Base-by-base conservation (phyloP, 2,329 filamentous ascomycete species). In the Periglandula ipomoeae region DNA sequence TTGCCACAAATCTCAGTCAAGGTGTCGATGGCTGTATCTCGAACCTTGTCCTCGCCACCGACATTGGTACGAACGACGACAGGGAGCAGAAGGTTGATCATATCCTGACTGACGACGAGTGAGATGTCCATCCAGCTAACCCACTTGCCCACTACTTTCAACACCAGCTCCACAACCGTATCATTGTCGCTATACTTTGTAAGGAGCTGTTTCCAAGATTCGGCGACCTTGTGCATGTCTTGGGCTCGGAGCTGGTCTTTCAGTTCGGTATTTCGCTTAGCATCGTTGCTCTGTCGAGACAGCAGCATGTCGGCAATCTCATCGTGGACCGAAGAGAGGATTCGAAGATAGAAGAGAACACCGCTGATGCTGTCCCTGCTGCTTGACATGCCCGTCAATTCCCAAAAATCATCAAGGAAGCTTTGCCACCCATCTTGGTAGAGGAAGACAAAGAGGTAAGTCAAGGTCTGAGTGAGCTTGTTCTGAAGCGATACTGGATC, bases 81-180 rank as follows among this genome's bases (percentile, higher is more conserved):
- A 55, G 93, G 86, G 60, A 96, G 84, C 51, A 98, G 76, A 44
- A 89, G 78, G 61, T 79, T 82, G 59, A 97, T 81, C 78, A 95
- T 93, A 47, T 84, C 80, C 62, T 90, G 81, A 66, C 94, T 95
- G 59, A 98, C 88, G 40, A 98, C 83, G 50, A 98, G 74, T 45
- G 86, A 87, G 59, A 98, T 97, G 62, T 97, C 93, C 61, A 94
- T 95, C 93, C 93, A 98, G 76, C 89, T 94, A 52, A 95, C 89
- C 91, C 93, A 98, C 65, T 91, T 93, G 34, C 89, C 89, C 55
- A 98, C 82, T n/a, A 89, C 85, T 67, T 85, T 89, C 47, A 98
- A 75, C 58, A 87, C 90, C 76, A 94, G 83, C 65, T 96, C 89
- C 39, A 95, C 78, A 50, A 97, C 78, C 38, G 70, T 65, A 60